Conservation (phyloP, 495 filamentous ascomycete species). For the Hypoxylon fuscum region DNA sequence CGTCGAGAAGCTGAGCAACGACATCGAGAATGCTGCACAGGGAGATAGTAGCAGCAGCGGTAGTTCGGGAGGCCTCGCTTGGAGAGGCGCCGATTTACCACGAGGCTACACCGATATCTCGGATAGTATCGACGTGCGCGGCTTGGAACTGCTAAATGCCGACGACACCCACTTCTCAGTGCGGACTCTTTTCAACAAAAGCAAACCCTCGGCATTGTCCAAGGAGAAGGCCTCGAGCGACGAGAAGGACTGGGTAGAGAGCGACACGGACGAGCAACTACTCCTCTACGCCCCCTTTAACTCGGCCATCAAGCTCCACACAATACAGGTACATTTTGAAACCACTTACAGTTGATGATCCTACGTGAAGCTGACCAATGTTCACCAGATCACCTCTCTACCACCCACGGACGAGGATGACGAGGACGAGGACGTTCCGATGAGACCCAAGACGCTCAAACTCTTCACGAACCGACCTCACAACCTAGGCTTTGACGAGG, state of each 20-base stretch:
- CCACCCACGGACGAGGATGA: constrained; percentile 64
- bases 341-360: constrained; percentile 6
- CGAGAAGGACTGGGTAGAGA: constrained; percentile 90
- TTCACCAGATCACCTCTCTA: constrained; percentile 78
- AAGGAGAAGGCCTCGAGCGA: constrained; percentile 66
- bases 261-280: constrained; percentile 97
- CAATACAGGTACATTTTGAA: constrained; percentile 63
- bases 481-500: constrained; percentile 94
- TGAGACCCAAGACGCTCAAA: constrained; percentile 85
- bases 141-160: constrained; percentile 86
- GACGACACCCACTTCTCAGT: constrained; percentile 74
- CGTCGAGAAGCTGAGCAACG: constrained; percentile 75
- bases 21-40: constrained; percentile 65
- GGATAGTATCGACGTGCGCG: constrained; percentile 77
- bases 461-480: constrained; percentile 87
- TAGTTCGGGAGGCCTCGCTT: constrained; percentile 58
- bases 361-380: constrained; percentile 22
- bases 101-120: constrained; percentile 87
- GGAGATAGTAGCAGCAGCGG: constrained; percentile 55
- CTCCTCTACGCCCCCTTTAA: constrained; percentile 95
- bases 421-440: constrained; percentile 77
- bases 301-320: constrained; percentile 88
- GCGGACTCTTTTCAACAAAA: constrained; percentile 73
- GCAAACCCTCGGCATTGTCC: constrained; percentile 70
- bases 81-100: constrained; percentile 78